Evolutionary conservation across 345 rosid species (phyloP), one percentile per base, ranked within the genome.

Genomic region (Sisymbrium altissimum): DNA sequence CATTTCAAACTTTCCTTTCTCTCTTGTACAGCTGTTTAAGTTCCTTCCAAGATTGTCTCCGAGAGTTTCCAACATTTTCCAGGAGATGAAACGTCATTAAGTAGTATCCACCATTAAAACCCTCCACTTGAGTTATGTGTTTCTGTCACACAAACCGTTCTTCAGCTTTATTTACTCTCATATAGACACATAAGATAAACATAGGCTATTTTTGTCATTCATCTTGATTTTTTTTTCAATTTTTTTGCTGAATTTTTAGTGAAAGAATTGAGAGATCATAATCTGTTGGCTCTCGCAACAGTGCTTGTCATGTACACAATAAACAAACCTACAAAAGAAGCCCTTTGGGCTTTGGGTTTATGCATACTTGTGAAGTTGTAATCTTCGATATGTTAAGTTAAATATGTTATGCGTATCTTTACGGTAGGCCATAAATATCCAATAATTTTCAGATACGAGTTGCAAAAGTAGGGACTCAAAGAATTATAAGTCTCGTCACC

Each of bases 11-110:
- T 44, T 32, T 32, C 12, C 32, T 48, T 21, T 9, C 30, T n/a
- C 11, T 41, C 18, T 40, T 48, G 29, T 79, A 78, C 90, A 90
- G 97, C 57, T 93, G 76, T 93, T 88, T 75, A 90, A 87, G 79
- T 87, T 81, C 81, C 96, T 93, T 55, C 97, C 97, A 58, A 80
- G 93, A 76, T 67, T 93, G 75, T 89, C 97, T 29, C 93, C 92
- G 0, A 80, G 53, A 81, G 98, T 93, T 68, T 70, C 97, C 38
- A 88, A 81, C 81, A 87, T 93, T 59, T 84, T 90, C 81, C 79
- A 13, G 35, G 93, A 90, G 81, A 89, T 93, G 96, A 84, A 78
- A 82, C 91, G 93, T 8, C 98, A 90, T 78, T 90, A 85, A 83
- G 13, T 27, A 23, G 68, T 64, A 38, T 64, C 57, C 80, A 71